Conservation (phyloP, 805 yeast species). For the Saccharomyces jurei region DNA sequence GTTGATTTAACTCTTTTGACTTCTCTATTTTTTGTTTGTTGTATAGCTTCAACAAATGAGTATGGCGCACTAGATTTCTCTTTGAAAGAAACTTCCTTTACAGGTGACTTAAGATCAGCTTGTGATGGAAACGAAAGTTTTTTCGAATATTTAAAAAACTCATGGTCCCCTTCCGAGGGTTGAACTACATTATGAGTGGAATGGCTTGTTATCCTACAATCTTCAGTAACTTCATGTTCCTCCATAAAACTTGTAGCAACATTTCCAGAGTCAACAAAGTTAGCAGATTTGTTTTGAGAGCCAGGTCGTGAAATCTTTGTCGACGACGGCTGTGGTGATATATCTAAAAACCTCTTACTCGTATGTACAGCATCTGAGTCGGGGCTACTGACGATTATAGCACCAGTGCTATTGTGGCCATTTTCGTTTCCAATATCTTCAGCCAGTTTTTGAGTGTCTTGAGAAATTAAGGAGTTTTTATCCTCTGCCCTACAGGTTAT, state of each 20-base stretch:
- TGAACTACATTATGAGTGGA: background rate
- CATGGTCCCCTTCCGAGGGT: background rate
- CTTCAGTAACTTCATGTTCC: background rate
- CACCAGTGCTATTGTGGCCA: background rate
- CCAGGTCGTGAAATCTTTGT: background rate
- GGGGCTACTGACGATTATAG: background rate
- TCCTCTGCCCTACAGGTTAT: background rate
- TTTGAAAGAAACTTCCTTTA: background rate
- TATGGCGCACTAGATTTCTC: background rate
- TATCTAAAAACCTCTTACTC: background rate
- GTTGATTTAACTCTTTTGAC: slow-evolving; percentile 21
- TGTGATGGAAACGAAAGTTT: background rate
- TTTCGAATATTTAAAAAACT: background rate
- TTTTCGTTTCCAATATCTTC: background rate
- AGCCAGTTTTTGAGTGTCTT: background rate
- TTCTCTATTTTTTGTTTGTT: slow-evolving; percentile 26
- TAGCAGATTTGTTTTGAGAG: background rate
- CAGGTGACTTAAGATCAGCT: background rate
- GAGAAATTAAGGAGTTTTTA: background rate
- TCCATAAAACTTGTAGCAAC: background rate
- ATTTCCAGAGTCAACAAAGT: background rate
- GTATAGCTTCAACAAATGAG: slow-evolving; percentile 28
- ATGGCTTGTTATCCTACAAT: background rate
- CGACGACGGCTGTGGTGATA: background rate
- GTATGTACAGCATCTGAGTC: background rate